A percentile compares a stretch with the other conserved stretches of the same genome.
These are phyloP conservation scores for Beauveria bassiana DNA, from an alignment of 2,329 filamentous ascomycete species.

Conservation along the genomic window DNA sequence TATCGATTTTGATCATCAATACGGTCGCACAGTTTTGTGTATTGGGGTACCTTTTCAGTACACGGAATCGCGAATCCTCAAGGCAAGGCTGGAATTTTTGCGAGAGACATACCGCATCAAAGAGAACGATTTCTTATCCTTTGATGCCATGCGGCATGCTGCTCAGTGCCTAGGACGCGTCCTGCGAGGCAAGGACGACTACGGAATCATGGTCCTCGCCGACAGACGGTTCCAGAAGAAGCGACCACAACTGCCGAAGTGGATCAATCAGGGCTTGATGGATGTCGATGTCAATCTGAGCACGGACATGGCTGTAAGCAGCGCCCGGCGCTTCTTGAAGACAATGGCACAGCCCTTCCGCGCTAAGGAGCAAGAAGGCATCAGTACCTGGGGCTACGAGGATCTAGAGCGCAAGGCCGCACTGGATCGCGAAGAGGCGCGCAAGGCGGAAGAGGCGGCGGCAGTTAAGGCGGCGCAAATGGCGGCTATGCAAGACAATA, in stretches of 20 bases:
- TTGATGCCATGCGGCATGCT: slow-evolving; percentile 98
- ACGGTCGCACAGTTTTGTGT: slow-evolving; percentile 88
- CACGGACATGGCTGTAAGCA: slow-evolving; percentile 89
- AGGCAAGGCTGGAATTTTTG: slow-evolving; percentile 91
- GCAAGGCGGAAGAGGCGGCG: slow-evolving; percentile 46
- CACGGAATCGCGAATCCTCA: slow-evolving; percentile 93
- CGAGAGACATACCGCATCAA: slow-evolving; percentile 94
- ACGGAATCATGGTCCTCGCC: slow-evolving; percentile 98
- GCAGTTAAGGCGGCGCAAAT: slow-evolving; percentile 20
- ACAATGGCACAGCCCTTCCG: slow-evolving; percentile 90
- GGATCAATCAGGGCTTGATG: slow-evolving; percentile 84
- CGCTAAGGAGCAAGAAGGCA: slow-evolving; percentile 76
- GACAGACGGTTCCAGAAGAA: slow-evolving; percentile 93
- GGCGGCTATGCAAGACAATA: slow-evolving; percentile 14
- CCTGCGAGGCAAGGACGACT: slow-evolving; percentile 92
- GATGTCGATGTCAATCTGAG: slow-evolving; percentile 85
- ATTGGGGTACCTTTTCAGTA: slow-evolving; percentile 99
- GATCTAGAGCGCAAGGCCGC: slow-evolving; percentile 77
- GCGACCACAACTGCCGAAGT: slow-evolving; percentile 81
- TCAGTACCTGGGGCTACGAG: slow-evolving; percentile 81
- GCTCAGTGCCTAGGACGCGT: slow-evolving; percentile 95
- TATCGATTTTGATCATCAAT: slow-evolving; percentile 99
- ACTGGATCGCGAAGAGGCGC: slow-evolving; percentile 59
- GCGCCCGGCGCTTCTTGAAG: slow-evolving; percentile 80
- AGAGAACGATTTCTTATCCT: slow-evolving; percentile 95